Evolutionary conservation across 1,139 yeast species (phyloP).

Genomic region (Ogataea hybrid): DNA sequence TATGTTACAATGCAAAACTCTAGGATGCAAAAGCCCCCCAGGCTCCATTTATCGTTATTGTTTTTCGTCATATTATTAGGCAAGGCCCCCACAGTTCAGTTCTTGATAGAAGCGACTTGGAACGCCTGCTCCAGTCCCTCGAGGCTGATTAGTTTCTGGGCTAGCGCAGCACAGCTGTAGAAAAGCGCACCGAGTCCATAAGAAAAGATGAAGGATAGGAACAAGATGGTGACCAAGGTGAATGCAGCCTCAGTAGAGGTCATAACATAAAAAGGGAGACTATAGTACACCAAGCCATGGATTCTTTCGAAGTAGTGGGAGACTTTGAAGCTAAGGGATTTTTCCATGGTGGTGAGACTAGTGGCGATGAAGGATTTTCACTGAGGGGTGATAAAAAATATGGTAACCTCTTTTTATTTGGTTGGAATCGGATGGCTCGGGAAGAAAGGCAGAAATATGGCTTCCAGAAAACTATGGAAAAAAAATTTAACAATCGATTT

Average conservation of each 20-base stretch:
- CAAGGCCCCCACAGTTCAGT: not conserved
- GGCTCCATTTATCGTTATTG: not conserved
- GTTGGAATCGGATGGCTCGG: slow-evolving; percentile 1
- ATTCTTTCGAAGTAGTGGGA: slow-evolving; percentile 3
- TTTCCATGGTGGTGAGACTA: not conserved
- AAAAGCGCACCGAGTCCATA: slow-evolving; percentile 11
- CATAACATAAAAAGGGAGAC: slow-evolving; percentile 22
- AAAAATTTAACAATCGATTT: not conserved
- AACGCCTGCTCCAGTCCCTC: slow-evolving; percentile 1
- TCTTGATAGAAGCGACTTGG: not conserved
- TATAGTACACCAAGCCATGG: slow-evolving; percentile 18
- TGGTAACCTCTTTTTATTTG: not conserved
- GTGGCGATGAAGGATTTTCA: no score
- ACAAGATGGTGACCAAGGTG: slow-evolving; percentile 13
- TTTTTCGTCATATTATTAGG: not conserved
- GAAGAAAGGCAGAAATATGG: not conserved
- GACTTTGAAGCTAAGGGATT: not conserved
- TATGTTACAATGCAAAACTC: no score
- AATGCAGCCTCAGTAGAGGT: slow-evolving; percentile 17
- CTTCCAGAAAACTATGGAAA: slow-evolving; percentile 1
- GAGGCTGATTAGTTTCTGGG: not conserved
- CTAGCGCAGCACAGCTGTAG: not conserved
- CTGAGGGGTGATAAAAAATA: no score
- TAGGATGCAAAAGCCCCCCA: not conserved
- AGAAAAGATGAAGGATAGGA: slow-evolving; percentile 5